Percentiles rank a stretch among this genome's conserved stretches.
phyloP scores from a whole-genome alignment of 2,329 filamentous ascomycete genomes.

The Monilinia polystroma region DNA sequence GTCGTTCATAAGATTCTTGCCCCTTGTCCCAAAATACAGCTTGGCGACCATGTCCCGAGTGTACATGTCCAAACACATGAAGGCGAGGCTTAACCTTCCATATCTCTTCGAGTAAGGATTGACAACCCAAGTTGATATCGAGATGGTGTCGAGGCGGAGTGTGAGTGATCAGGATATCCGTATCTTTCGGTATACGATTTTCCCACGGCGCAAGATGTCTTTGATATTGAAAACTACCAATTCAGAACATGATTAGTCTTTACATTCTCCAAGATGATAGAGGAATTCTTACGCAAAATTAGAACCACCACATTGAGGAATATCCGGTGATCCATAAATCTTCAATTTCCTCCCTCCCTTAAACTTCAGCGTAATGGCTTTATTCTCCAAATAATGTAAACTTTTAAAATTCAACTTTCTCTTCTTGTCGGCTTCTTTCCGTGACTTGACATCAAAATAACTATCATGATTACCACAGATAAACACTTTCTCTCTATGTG shows the following conservation, averaged over 20 bases:
- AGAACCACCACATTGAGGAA: constrained; percentile 70
- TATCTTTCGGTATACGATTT: constrained; percentile 56
- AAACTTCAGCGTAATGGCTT: constrained; percentile 62
- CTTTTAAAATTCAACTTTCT: constrained; percentile 62
- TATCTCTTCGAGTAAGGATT: constrained; percentile 55
- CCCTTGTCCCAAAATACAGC: constrained; percentile 61
- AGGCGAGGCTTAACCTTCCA: constrained; percentile 58
- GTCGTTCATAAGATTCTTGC: constrained; percentile 45
- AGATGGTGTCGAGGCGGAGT: constrained; percentile 60
- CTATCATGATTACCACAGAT: constrained; percentile 88
- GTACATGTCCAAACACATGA: constrained; percentile 67
- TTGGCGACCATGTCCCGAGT: constrained; percentile 59
- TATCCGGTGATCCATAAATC: constrained; percentile 79
- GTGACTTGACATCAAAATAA: constrained; percentile 70
- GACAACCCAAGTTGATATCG: constrained; percentile 55
- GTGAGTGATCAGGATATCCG: constrained; percentile 65
- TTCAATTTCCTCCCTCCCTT: constrained; percentile 58
- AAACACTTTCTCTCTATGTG: constrained; percentile 77
- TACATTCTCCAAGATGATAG: not conserved
- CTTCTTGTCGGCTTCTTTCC: constrained; percentile 56
- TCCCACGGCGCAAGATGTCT: constrained; percentile 58
- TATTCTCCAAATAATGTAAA: constrained; percentile 74
- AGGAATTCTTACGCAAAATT: constrained; percentile 56
- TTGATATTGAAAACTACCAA: constrained; percentile 57
- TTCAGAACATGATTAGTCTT: constrained; percentile 17